phyloP scores from a whole-genome alignment of 331 rosid species.

The Ulmus americana region DNA sequence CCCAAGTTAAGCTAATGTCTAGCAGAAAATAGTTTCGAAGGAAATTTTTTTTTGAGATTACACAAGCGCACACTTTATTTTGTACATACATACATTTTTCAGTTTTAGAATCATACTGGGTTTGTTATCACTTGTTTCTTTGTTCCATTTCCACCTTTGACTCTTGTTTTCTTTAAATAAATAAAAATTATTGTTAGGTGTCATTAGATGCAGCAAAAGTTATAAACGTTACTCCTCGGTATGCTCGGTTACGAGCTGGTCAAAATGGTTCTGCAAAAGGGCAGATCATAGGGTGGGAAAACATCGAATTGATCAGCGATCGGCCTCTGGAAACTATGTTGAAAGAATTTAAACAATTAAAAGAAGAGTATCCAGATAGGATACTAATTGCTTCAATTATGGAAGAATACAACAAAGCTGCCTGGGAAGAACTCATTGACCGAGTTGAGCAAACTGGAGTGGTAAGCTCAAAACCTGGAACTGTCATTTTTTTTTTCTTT shows the following conservation, averaged over 20 bases:
- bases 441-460: slow-evolving; percentile 95
- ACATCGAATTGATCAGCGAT: slow-evolving; percentile 88
- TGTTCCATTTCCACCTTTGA: background rate
- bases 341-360: slow-evolving; percentile 81
- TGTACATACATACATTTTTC: background rate
- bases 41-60: too few species aligned
- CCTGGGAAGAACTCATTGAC: slow-evolving; percentile 91
- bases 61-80: background rate
- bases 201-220: slow-evolving; percentile 91
- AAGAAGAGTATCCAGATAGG: slow-evolving; percentile 81
- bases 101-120: background rate
- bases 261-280: slow-evolving; percentile 72
- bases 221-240: slow-evolving; percentile 86
- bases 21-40: too few species aligned
- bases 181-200: slow-evolving; percentile 39
- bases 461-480: slow-evolving; percentile 38
- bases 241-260: slow-evolving; percentile 70
- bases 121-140: background rate
- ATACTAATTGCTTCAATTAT: slow-evolving; percentile 92
- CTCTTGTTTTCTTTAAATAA: background rate
- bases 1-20: too few species aligned
- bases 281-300: slow-evolving; percentile 92
- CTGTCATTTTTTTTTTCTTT: slow-evolving; percentile 8
- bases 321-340: slow-evolving; percentile 89
- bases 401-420: slow-evolving; percentile 92